Evolutionary conservation across 768 basidiomycete genomes (phyloP).

Genomic region (Termitomyces titanicus): DNA sequence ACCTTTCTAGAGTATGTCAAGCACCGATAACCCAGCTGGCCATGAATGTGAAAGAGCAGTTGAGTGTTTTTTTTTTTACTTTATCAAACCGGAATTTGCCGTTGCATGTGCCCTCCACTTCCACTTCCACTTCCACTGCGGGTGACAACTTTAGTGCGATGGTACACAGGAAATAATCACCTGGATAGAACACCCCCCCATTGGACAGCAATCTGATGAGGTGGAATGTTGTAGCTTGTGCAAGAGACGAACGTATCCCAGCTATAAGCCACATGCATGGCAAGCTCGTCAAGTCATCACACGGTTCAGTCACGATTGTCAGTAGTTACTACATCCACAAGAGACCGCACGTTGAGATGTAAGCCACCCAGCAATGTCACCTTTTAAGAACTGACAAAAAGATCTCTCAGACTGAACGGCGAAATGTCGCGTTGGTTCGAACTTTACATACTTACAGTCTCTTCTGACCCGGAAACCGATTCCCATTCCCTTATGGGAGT

Average conservation of each 20-base stretch:
- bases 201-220: conserved; percentile 25
- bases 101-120: too few species aligned
- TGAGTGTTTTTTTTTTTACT: too few species aligned
- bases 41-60: conserved; percentile 5
- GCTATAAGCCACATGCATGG: conserved; percentile 30
- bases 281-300: not conserved
- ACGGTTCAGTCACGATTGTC: not conserved
- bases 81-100: too few species aligned
- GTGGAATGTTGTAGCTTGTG: conserved; percentile 31
- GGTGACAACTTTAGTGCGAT: conserved; percentile 34
- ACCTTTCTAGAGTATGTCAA: conserved; percentile 51
- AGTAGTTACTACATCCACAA: conserved; percentile 72
- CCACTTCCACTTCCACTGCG: conserved; percentile 10
- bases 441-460: conserved; percentile 66
- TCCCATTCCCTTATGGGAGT: conserved; percentile 61
- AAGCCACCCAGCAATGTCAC: conserved; percentile 22
- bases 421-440: conserved; percentile 54
- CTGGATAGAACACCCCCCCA: conserved; percentile 42
- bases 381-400: conserved; percentile 1
- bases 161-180: conserved; percentile 47
- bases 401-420: conserved; percentile 40
- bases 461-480: conserved; percentile 49
- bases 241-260: conserved; percentile 29
- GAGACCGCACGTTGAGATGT: conserved; percentile 64
- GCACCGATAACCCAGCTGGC: conserved; percentile 27